Conservation (phyloP, 768 basidiomycete genomes). For the Russula virescens region DNA sequence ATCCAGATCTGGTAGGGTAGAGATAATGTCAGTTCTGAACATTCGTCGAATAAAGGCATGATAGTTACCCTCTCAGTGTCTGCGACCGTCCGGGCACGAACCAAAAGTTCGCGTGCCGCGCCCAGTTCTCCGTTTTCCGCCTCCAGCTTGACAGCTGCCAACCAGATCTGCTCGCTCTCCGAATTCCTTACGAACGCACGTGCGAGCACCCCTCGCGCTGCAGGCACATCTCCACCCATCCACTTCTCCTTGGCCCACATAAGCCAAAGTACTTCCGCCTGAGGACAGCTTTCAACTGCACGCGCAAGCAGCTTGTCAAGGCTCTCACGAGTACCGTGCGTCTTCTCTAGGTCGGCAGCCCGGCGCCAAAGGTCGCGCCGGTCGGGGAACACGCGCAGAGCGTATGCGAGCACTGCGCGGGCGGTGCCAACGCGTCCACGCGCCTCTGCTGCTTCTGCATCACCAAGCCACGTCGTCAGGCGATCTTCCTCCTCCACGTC, state of each 20-base stretch:
- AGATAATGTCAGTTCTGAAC: slow-evolving; percentile 3
- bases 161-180: slow-evolving; percentile 96
- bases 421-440: slow-evolving; percentile 77
- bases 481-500: slow-evolving; percentile 95
- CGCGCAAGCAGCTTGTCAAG: slow-evolving; percentile 75
- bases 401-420: slow-evolving; percentile 84
- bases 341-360: slow-evolving; percentile 91
- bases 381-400: slow-evolving; percentile 87
- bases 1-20: slow-evolving; percentile 79
- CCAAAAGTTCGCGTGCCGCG: slow-evolving; percentile 80
- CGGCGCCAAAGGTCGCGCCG: slow-evolving; percentile 79
- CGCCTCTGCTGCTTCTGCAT: slow-evolving; percentile 77
- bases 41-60: not conserved
- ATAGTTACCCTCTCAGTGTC: slow-evolving; percentile 78
- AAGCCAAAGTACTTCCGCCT: slow-evolving; percentile 94
- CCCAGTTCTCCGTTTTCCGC: slow-evolving; percentile 90
- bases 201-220: slow-evolving; percentile 85
- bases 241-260: slow-evolving; percentile 99
- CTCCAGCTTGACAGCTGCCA: slow-evolving; percentile 95
- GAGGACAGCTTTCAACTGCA: slow-evolving; percentile 88
- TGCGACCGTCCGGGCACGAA: slow-evolving; percentile 84
- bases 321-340: slow-evolving; percentile 78
- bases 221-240: slow-evolving; percentile 81
- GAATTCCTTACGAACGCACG: slow-evolving; percentile 91
- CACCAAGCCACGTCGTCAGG: slow-evolving; percentile 83